These are phyloP conservation scores for Solanum hybrid DNA, from an alignment of 305 asterid species.

Conservation along the genomic window DNA sequence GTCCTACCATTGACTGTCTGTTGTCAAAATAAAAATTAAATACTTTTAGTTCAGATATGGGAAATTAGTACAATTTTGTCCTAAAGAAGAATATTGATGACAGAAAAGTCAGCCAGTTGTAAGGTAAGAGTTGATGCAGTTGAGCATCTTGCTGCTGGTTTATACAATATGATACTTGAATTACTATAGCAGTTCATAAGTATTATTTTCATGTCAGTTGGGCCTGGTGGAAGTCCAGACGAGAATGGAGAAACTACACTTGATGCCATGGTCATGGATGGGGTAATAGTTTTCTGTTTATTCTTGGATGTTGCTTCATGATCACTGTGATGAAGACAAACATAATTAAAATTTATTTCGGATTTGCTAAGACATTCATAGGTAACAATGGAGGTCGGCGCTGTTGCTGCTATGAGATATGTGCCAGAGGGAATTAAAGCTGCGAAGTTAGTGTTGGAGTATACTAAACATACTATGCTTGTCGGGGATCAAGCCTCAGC, in stretches of 20 bases:
- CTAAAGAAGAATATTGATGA: neutral
- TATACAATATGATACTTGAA: neutral
- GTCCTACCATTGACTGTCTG: neutral
- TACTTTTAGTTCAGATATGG: neutral
- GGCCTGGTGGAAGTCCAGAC: conserved; percentile 99
- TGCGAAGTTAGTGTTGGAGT: conserved; percentile 74
- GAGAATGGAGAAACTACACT: conserved; percentile 93
- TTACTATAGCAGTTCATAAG: neutral
- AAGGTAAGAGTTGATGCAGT: neutral
- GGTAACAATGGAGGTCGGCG: conserved; percentile 98
- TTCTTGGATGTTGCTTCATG: conserved; percentile 3
- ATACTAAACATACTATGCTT: conserved; percentile 81
- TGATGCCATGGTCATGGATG: conserved; percentile 96
- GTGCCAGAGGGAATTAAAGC: conserved; percentile 81
- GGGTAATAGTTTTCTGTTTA: conserved; percentile 38
- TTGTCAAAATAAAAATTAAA: neutral
- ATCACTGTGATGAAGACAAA: conserved; percentile 1
- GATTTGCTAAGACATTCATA: conserved; percentile 49
- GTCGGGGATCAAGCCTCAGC: conserved; percentile 84
- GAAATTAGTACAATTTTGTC: neutral
- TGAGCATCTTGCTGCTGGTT: neutral
- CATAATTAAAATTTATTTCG: conserved; percentile 12
- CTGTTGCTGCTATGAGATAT: conserved; percentile 91
- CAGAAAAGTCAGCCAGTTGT: neutral
- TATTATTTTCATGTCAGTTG: conserved; percentile 42